phyloP scores from a whole-genome alignment of 75 land plant genomes.

The Picea glauca region DNA sequence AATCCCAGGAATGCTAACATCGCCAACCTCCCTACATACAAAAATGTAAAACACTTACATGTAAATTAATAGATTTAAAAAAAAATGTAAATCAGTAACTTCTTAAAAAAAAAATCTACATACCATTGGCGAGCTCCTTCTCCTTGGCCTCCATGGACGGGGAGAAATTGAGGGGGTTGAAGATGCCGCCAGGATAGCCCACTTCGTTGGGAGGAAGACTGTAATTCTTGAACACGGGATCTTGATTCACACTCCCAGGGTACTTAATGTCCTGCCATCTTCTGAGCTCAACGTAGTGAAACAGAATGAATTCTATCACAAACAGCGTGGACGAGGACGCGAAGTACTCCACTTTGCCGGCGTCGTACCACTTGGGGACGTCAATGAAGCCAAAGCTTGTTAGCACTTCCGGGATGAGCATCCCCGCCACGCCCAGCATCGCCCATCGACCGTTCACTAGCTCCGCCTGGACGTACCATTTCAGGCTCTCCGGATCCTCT shows the following conservation, averaged over 20 bases:
- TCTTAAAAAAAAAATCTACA: constrained; percentile 4
- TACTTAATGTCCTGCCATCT: constrained; percentile 93
- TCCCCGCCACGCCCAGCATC: constrained; percentile 89
- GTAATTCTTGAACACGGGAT: constrained; percentile 87
- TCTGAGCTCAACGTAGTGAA: constrained; percentile 91
- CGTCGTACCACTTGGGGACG: constrained; percentile 84
- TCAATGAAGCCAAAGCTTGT: constrained; percentile 70
- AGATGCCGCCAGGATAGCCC: constrained; percentile 94
- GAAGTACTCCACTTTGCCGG: constrained; percentile 84
- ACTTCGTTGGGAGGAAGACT: constrained; percentile 67
- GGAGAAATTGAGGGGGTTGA: constrained; percentile 90
- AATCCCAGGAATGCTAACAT: constrained; percentile 93
- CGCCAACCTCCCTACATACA: constrained; percentile 74
- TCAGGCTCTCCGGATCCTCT: constrained; percentile 85
- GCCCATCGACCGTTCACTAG: constrained; percentile 87
- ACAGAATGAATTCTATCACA: constrained; percentile 90
- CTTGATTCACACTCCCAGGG: constrained; percentile 93
- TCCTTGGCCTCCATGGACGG: constrained; percentile 81
- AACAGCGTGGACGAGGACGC: constrained; percentile 94
- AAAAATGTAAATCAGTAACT: too few species aligned
- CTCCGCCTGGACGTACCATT: constrained; percentile 91
- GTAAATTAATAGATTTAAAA: too few species aligned
- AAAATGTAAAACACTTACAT: background rate
- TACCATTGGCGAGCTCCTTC: constrained; percentile 93
- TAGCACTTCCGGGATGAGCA: constrained; percentile 88